These are phyloP conservation scores for Aspergillus sp. DNA, from an alignment of 2,329 filamentous ascomycete genomes.

Conservation along the genomic window DNA sequence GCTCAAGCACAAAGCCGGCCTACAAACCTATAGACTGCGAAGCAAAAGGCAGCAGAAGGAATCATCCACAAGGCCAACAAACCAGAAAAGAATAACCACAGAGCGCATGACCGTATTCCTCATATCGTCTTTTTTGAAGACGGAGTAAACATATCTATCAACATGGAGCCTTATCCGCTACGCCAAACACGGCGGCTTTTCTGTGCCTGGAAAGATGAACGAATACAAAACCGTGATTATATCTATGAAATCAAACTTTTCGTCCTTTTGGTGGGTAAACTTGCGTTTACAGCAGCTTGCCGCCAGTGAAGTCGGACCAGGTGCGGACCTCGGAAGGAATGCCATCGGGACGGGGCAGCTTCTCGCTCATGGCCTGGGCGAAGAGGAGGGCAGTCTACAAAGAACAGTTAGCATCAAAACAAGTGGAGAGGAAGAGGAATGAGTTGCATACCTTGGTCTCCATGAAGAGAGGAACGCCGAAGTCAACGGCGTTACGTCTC, in stretches of 20 bases:
- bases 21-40: constrained; percentile 22
- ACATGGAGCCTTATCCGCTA: constrained; percentile 31
- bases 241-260: constrained; percentile 26
- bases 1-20: constrained; percentile 31
- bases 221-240: constrained; percentile 22
- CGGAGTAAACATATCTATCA: constrained; percentile 34
- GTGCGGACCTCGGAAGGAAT: constrained; percentile 88
- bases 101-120: constrained; percentile 16
- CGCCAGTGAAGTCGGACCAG: constrained; percentile 94
- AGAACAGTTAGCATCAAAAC: constrained; percentile 28
- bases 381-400: constrained; percentile 88
- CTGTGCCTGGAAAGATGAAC: constrained; percentile 19
- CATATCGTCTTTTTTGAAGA: constrained; percentile 13
- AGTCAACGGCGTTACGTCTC: constrained; percentile 97
- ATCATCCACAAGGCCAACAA: constrained; percentile 17
- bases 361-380: constrained; percentile 94
- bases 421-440: not conserved
- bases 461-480: constrained; percentile 97
- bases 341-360: constrained; percentile 83
- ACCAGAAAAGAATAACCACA: constrained; percentile 12
- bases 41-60: constrained; percentile 15
- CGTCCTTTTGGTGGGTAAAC: constrained; percentile 8
- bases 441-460: constrained; percentile 80
- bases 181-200: constrained; percentile 28
- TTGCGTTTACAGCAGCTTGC: constrained; percentile 50